Evolutionary conservation across 768 basidiomycete genomes (phyloP).

Genomic region (Galerina sulciceps): DNA sequence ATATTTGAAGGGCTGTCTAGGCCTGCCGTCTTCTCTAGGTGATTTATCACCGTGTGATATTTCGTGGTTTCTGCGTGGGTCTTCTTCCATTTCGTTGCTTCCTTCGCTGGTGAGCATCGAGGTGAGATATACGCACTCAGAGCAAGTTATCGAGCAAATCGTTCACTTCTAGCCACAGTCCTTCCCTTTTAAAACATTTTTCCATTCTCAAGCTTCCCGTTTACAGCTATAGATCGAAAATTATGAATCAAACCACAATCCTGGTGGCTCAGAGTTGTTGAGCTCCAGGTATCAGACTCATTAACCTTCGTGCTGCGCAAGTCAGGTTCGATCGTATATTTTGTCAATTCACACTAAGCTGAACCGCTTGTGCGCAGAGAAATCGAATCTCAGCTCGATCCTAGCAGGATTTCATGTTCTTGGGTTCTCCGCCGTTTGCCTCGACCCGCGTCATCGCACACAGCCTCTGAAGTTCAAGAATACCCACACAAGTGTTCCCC

Average conservation of each 20-base stretch:
- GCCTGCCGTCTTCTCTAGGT: constrained; percentile 1
- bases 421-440: constrained; percentile 9
- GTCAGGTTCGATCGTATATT: constrained; percentile 8
- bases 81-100: constrained; percentile 12
- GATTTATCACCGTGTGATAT: constrained; percentile 23
- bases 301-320: constrained; percentile 18
- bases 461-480: constrained; percentile 11
- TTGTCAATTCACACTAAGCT: constrained; percentile 5
- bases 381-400: constrained; percentile 8
- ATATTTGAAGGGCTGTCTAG: constrained; percentile 10
- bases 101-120: constrained; percentile 7
- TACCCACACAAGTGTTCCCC: constrained; percentile 8
- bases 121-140: constrained; percentile 5
- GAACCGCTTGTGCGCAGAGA: constrained; percentile 3
- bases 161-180: constrained; percentile 13
- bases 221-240: constrained; percentile 2
- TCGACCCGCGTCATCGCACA: constrained; percentile 9
- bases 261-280: neutral
- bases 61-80: neutral
- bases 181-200: constrained; percentile 3
- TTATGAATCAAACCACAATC: constrained; percentile 8
- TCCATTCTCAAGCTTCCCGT: constrained; percentile 5
- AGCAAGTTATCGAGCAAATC: neutral
- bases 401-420: constrained; percentile 13
- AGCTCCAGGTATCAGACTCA: constrained; percentile 7